Base-by-base conservation (phyloP, 495 filamentous ascomycete genomes). In the Sabuloglossum arenarium region DNA sequence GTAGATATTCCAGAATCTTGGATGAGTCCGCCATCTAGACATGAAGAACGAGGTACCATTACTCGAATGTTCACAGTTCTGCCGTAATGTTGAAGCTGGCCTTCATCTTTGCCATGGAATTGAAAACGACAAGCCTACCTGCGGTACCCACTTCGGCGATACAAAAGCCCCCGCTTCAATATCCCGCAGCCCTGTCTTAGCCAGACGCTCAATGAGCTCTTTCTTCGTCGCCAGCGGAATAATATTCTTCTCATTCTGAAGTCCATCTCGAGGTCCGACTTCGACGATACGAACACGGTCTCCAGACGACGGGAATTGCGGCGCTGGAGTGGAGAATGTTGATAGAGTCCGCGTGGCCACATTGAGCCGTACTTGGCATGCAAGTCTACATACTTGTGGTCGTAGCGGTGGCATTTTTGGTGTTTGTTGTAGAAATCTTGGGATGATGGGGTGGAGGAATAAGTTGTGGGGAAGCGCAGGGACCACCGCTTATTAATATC, bases 121-220 rank as follows among this genome's bases (percentile, higher is more conserved):
- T n/a, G n/a, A 43, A 16, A 10, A 5, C 21, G 39, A 10, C 39
- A 12, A 32, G 60, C 68, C 55, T 66, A 91, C 88, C 77, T 95
- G 93, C 28, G 91, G 91, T 23, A 96, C 88, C 91, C 91, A 97
- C 84, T 94, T 96, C 8, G 88, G 89, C 53, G 84, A 77, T 8
- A 97, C 90, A 66, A 98, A 98, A 2, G 87, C 88, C 1, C 91
- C 91, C 24, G 91, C 91, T 67, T 98, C 91, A 59, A 98, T 95
- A 46, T 82, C 84, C 3, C 74, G 76, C 23, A 98, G 71, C 0
- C 91, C 91, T 0, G 90, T 91, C 61, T 77, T 78, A n/a, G 88
- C 84, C 43, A 98, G 71, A 56, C 78, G 74, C 60, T 81, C 72
- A 52, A 96, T 84, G 56, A 97, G 68, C 59, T 94, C 79, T 34